Evolutionary conservation across 805 yeast species (phyloP), one percentile per base, ranked within the genome.

Genomic region (Barnettozyma populi): DNA sequence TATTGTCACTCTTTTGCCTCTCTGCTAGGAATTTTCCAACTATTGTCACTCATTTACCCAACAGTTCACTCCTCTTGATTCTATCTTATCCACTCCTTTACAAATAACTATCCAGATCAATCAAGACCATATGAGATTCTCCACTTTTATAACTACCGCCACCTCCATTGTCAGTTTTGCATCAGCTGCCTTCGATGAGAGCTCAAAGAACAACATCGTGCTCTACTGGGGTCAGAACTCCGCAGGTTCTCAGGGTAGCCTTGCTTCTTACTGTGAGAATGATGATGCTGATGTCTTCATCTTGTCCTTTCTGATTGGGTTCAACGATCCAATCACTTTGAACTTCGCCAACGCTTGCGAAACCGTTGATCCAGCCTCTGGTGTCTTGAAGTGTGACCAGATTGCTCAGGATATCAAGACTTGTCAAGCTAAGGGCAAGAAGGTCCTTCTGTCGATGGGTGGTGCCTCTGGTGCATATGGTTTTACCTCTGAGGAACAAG

Each of bases 171-270:
- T 45, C 23, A 20, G 42, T 16, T 14, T 41, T 8, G 55, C 43
- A 7, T 14, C 49, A 6, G 46, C 52, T 8, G 46, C 52, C 8
- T 70, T 69, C 47, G 64, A 68, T 44, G 57, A 72, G 9, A 47
- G 63, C 16, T 64, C 80, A 32, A 71, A 75, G 41, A 60, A 72
- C 29, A 85, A 86, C 54, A 78, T 88, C 35, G 96, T 84, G 20
- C 73, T 86, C 7, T 89, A 89, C 68, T 89, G 96, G 96, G 96
- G 97, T 46, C 96, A 89, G 67, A 78, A 79, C 57, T 80, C 92
- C 14, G 82, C 77, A n/a, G 87, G 87, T 7, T 61, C 72, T 10
- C 82, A 78, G 56, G 67, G 69, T 47, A 52, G 61, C 2, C 49
- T 70, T 27, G 62, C 71, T 50, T 66, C 72, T 42, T 87, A 87